Base-by-base conservation (phyloP, 768 basidiomycete genomes). In the Brasilioporus rufonigricans region DNA sequence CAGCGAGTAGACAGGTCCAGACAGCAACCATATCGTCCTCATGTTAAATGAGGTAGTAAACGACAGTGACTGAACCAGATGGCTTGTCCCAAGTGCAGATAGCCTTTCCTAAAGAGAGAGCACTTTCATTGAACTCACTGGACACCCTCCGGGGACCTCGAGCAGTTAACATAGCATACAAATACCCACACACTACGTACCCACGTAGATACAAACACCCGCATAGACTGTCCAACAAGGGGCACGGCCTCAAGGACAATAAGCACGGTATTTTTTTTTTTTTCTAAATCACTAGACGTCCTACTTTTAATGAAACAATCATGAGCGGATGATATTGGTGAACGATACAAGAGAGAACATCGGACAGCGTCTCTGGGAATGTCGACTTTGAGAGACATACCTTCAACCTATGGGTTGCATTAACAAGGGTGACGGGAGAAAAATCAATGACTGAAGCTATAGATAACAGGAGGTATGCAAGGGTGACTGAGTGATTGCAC, bases 1-100 rank as follows among this genome's bases (percentile, higher is more conserved):
- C 69, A 5, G 68, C 70, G 16, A 70, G 53, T 1, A 70, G 52
- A 47, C 66, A 70, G 0, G 69, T 68, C 69, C 69, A 70, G 13
- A 70, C 53, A 4, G 69, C 70, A 3, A 57, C 59, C 69, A 71
- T 70, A 35, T 71, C 70, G 39, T 70, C 70, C 46, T 71, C 68
- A 26, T 70, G 69, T 40, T 70, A 70, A 0, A 68, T 70, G 21
- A 70, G 55, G 46, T n/a, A n/a, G 27, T 70, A 70, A 0, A 70
- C 56, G 10, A 69, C 57, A 3, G 71, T 11, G n/a, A 69, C 27
- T 1, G 68, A 67, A 0, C 68, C 68, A 1, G 51, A 6, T 23
- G 70, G 65, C 33, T 61, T 69, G 2, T 52, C 59, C 70, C 65
- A 67, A 3, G 51, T 39, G 31, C 55, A 53, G 32, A 66, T 46